A percentile compares a stretch with the other conserved stretches of the same genome.
phyloP scores from a whole-genome alignment of 768 basidiomycete genomes.

The Nevesoporus exiguus region DNA sequence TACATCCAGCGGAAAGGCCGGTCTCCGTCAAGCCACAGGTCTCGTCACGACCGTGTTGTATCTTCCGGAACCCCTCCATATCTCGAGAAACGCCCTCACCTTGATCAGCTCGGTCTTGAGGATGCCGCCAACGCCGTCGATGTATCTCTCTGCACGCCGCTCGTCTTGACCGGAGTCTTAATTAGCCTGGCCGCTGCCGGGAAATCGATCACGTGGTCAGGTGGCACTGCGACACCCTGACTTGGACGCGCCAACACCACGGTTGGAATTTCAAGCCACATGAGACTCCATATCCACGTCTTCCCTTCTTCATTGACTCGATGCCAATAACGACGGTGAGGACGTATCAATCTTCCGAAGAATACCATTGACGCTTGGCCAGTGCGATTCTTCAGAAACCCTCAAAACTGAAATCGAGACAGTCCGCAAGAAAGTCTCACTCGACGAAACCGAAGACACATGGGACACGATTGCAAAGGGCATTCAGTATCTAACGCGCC shows the following conservation, averaged over 20 bases:
- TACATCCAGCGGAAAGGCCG: slow-evolving; percentile 22
- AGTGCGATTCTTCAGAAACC: slow-evolving; percentile 33
- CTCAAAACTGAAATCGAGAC: slow-evolving; percentile 41
- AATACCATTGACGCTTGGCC: background rate
- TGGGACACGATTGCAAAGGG: slow-evolving; percentile 68
- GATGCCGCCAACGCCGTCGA: slow-evolving; percentile 16
- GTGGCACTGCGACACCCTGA: slow-evolving; percentile 17
- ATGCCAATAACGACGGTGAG: slow-evolving; percentile 33
- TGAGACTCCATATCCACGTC: slow-evolving; percentile 10
- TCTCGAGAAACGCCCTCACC: slow-evolving; percentile 23
- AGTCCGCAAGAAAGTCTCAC: slow-evolving; percentile 39
- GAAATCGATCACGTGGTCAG: slow-evolving; percentile 21
- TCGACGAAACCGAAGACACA: slow-evolving; percentile 71
- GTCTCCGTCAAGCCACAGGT: background rate
- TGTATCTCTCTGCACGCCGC: background rate
- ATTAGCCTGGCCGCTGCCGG: slow-evolving; percentile 21
- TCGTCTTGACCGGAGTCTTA: slow-evolving; percentile 24
- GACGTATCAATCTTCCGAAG: rapidly evolving
- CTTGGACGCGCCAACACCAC: slow-evolving; percentile 11
- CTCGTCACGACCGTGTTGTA: background rate
- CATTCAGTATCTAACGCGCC: slow-evolving; percentile 42
- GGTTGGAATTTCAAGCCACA: slow-evolving; percentile 17
- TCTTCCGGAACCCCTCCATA: background rate
- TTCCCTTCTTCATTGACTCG: slow-evolving; percentile 2
- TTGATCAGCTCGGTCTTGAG: slow-evolving; percentile 20